Conservation (phyloP, 2,329 filamentous ascomycete species). For the Xylaria sp. region DNA sequence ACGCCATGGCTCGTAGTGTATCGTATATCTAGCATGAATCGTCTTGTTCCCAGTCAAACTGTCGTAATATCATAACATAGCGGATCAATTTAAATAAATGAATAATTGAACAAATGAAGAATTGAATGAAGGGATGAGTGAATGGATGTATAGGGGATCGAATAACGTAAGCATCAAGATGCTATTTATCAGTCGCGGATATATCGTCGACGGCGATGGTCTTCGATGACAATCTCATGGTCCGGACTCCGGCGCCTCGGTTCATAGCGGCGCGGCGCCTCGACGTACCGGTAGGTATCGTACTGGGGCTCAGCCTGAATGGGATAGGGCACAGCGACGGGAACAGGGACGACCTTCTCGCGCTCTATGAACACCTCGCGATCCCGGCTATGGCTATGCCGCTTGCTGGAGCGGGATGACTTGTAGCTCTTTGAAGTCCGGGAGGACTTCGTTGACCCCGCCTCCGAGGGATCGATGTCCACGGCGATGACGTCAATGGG, state of each 20-base stretch:
- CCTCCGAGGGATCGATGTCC: slow-evolving; percentile 52
- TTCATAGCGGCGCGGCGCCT: slow-evolving; percentile 57
- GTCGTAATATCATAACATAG: slow-evolving; percentile 9
- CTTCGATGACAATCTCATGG: slow-evolving; percentile 49
- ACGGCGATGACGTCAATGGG: slow-evolving; percentile 57
- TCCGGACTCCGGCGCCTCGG: slow-evolving; percentile 49
- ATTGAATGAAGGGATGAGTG: background rate
- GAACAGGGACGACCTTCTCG: slow-evolving; percentile 59
- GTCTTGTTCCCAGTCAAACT: background rate
- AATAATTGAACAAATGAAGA: background rate
- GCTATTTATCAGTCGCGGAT: slow-evolving; percentile 41
- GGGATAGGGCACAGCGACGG: slow-evolving; percentile 55
- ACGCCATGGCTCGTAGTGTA: slow-evolving; percentile 9
- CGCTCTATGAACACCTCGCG: slow-evolving; percentile 64
- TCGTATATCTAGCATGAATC: slow-evolving; percentile 18
- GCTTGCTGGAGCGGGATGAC: slow-evolving; percentile 39
- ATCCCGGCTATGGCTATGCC: slow-evolving; percentile 47
- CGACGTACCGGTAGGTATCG: slow-evolving; percentile 64
- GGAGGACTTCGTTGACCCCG: slow-evolving; percentile 30
- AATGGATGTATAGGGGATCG: background rate
- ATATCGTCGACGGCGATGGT: slow-evolving; percentile 46
- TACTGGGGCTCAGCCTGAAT: slow-evolving; percentile 56
- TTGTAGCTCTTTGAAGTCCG: slow-evolving; percentile 48
- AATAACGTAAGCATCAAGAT: background rate
- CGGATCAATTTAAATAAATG: background rate